Base-by-base conservation (phyloP, 371 early-diverging fungal species). In the Smittium mucronatum region DNA sequence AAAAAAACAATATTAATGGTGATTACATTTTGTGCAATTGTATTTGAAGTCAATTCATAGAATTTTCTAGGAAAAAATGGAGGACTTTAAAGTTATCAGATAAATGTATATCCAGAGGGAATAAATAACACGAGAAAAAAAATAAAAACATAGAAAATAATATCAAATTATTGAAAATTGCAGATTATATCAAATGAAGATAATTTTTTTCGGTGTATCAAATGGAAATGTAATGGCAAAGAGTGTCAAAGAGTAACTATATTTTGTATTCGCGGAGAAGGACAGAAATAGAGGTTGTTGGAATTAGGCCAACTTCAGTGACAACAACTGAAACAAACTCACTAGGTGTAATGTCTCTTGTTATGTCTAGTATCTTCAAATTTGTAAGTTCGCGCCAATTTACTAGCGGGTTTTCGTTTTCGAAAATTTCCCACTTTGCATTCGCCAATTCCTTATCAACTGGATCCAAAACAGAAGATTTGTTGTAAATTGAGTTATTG, bases 271-370 rank as follows among this genome's bases (percentile, higher is more conserved):
- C 82, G 69, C 82, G 82, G 57, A 81, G 61, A 26, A 92, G 90
- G 36, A 92, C 92, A 29, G 93, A 89, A 26, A 93, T 93, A 69
- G 89, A 89, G 29, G 95, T 94, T 74, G 89, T 89, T n/a, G 97
- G 96, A 73, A 96, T 90, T 75, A 91, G 75, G 47, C 98, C 98
- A 11, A 92, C 87, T 81, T 98, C 98, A 30, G 95, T 94, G 21
- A 95, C 85, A 33, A 97, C 90, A 61, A 93, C 83, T 2, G 91
- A 88, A 67, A 97, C 88, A 74, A 89, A 94, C 75, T 90, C 86
- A 36, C 94, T 86, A 31, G 99, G 98, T 1, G 97, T 96, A 32
- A 98, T 83, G 75, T 98, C 99, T 77, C 95, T 94, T 70, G 90
- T 76, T 25, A 95, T 75, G 70, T 94, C 93, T 70, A 97, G 81